Evolutionary conservation across 176 grass and related monocot species (phyloP), one percentile per base, ranked within the genome.

Genomic region (Saccharum spontaneum): DNA sequence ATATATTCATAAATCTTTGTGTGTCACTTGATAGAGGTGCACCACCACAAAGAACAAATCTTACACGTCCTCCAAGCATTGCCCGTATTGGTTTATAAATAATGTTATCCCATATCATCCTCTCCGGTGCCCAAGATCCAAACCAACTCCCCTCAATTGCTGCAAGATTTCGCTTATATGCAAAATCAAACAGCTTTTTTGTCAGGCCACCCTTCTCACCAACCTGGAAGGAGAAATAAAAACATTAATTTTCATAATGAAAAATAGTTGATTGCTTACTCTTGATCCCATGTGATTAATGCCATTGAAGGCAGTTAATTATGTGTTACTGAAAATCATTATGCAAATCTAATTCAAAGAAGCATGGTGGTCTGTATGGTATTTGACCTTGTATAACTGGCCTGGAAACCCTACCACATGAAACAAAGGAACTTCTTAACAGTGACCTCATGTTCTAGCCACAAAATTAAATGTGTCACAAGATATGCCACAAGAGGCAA

Each of bases 1-100:
- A 94, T 90, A 94, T 94, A 78, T 97, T 97, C 73, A 90, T 92
- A 81, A 97, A 94, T 97, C 94, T 94, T 85, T 97, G 94, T 31
- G 94, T 92, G 41, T 94, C 94, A 64, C 77, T 73, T 64, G 92
- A 97, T 61, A 97, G 82, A 79, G 94, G 90, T 48, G 94, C 94
- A 5, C 92, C 94, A 79, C 94, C 94, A 89, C 89, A 94, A 79
- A 97, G 92, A 82, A 94, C 81, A 79, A 94, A 97, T 88, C 92
- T 89, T 59, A 94, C 54, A 50, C 71, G 84, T 8, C 94, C 94
- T 83, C 94, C 94, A 83, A 94, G 87, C 61, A 97, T 78, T 70
- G 90, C 68, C 36, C 92, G 84, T 68, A 97, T 87, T 52, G 90
- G 86, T 79, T 83, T 92, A 79, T 94, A 97, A 57, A 92, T 83